These are phyloP conservation scores for Cryphonectria japonica DNA, from an alignment of 2,329 filamentous ascomycete genomes.

Conservation along the genomic window DNA sequence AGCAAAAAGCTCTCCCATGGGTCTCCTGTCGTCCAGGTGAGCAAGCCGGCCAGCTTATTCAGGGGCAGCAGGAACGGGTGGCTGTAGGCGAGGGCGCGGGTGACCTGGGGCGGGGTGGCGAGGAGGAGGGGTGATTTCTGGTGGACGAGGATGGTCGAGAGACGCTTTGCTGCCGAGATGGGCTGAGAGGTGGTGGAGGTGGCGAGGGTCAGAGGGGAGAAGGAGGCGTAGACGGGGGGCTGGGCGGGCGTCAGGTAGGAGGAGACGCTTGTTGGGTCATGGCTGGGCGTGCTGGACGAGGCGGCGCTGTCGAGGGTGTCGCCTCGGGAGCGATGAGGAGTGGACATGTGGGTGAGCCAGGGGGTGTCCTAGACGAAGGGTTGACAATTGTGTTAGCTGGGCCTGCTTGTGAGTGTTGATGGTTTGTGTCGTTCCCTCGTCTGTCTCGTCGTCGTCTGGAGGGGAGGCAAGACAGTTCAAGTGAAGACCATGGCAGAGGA, in stretches of 20 bases:
- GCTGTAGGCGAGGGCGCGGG: constrained; percentile 90
- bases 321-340: constrained; percentile 27
- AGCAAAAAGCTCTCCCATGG: constrained; percentile 97
- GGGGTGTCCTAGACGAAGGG: constrained; percentile 20
- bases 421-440: neutral
- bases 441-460: constrained; percentile 1
- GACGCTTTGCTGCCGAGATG: constrained; percentile 70
- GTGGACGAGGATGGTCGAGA: constrained; percentile 91
- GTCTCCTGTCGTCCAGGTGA: constrained; percentile 94
- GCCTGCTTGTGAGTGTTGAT: neutral
- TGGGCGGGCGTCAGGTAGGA: constrained; percentile 56
- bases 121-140: constrained; percentile 93
- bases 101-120: constrained; percentile 93
- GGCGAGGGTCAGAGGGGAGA: constrained; percentile 81
- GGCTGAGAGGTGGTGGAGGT: constrained; percentile 61
- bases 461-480: neutral
- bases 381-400: constrained; percentile 16
- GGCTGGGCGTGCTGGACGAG: constrained; percentile 10
- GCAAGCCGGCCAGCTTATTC: constrained; percentile 79
- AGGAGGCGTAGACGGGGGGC: constrained; percentile 80
- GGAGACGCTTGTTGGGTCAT: constrained; percentile 46
- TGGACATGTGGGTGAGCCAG: constrained; percentile 31
- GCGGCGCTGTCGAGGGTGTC: constrained; percentile 25
- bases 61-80: constrained; percentile 91
- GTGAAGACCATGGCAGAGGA: neutral